Evolutionary conservation across 225 moss, liverwort and hornwort species (phyloP), one percentile per base, ranked within the genome.

Genomic region (Bryoerythrophyllum caledonicum): DNA sequence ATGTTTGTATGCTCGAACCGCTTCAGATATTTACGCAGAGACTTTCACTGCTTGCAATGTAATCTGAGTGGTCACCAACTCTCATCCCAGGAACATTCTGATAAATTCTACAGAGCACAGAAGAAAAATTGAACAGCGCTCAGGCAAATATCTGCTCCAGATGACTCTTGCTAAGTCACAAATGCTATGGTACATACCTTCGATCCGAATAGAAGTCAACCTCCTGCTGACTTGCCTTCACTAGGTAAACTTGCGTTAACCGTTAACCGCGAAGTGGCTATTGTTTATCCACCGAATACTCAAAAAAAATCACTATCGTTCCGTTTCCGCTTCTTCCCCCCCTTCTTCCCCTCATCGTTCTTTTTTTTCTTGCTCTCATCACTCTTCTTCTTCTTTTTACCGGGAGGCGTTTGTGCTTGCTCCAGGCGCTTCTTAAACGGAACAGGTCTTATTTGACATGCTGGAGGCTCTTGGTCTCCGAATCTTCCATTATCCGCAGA

Each of bases 391-490:
- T 68, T 82, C 2, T 49, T 62, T 41, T 83, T 79, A 41, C 70
- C 76, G 64, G 76, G 79, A 13, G 77, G 71, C 65, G 30, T 37
- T 65, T 75, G 78, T 60, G 24, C 54, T 72, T 75, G 78, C 67
- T 84, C 82, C 71, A 79, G 56, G 72, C 71, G 82, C 14, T 79
- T 79, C 35, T 68, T 81, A 44, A 71, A 78, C 34, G 72, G 67
- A 30, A 10, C 46, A 55, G 68, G 55, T 14, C 72, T 70, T 51
- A 51, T 82, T 30, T 84, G 72, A 58, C 82, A 74, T 38, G 78
- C 70, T 70, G 86, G 81, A 73, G 70, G 38, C 49, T 82, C 84
- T 51, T 84, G 84, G 35, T 84, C 84, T 54, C 87, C 74, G 60
- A 74, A 77, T 67, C 79, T 77, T 81, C 79, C 77, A 65, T 74